These are phyloP conservation scores for Adansonia digitata DNA, from an alignment of 345 rosid genomes.

Conservation along the genomic window DNA sequence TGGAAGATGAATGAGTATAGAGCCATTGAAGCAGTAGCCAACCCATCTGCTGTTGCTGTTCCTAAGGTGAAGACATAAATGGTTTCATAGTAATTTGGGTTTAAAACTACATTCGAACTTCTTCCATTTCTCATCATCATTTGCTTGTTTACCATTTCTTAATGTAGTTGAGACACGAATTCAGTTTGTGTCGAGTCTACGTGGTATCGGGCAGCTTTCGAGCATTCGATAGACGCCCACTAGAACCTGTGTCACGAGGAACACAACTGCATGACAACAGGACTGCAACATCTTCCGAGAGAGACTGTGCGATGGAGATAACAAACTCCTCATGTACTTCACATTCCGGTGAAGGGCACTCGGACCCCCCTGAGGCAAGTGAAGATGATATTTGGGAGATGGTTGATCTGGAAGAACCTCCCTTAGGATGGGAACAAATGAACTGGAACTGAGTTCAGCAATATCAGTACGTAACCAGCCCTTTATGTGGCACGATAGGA, in stretches of 20 bases:
- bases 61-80: constrained; percentile 37
- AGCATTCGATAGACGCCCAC: constrained; percentile 92
- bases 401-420: constrained; percentile 27
- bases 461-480: neutral
- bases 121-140: constrained; percentile 19
- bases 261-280: constrained; percentile 19
- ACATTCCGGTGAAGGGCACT: constrained; percentile 34
- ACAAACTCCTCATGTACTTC: constrained; percentile 48
- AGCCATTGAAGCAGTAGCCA: constrained; percentile 52
- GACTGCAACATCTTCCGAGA: constrained; percentile 30
- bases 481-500: neutral
- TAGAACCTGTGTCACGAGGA: constrained; percentile 29
- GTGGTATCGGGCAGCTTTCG: constrained; percentile 64
- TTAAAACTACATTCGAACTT: neutral
- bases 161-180: constrained; percentile 71
- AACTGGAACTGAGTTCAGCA: constrained; percentile 36
- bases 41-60: constrained; percentile 20
- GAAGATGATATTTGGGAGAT: constrained; percentile 24
- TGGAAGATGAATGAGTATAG: constrained; percentile 97
- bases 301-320: constrained; percentile 16
- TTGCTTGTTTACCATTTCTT: constrained; percentile 10
- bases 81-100: neutral
- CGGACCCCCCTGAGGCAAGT: constrained; percentile 26
- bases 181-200: constrained; percentile 82
- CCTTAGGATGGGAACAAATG: constrained; percentile 54